Base-by-base conservation (phyloP, 2,329 filamentous ascomycete genomes). In the Pseudohalonectria lignicola region DNA sequence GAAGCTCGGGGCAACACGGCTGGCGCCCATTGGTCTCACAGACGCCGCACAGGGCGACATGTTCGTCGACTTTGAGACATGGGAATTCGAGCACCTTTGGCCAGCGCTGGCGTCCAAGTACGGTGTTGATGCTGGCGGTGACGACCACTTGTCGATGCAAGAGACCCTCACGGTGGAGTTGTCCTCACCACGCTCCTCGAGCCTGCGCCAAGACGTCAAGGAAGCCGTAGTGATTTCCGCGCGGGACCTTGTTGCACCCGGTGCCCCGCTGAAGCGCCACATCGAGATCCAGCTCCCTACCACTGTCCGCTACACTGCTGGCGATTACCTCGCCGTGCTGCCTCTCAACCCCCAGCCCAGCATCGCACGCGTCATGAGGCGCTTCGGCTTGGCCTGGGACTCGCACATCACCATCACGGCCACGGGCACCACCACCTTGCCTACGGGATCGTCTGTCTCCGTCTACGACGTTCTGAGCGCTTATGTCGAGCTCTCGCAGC, bases 261-360 rank as follows among this genome's bases (percentile, higher is more conserved):
- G 42, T 2, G 45, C 38, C 4, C 26, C 39, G 5, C 38, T 40
- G 28, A 86, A 86, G 62, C 71, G 73, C 18, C 69, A 80, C 44
- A 70, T 86, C 16, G 75, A 76, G 44, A 74, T 87, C 25, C 71
- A 75, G 42, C 65, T 90, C 1, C 83, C 84, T 0, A 16, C 15
- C 21, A 28, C 21, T 20, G 67, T 76, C 64, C 69, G 66, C 0
- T 90, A 88, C 57, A 68, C 71, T 29, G 72, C 79, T 2, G 85
- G 84, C 12, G 84, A 90, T 51, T 90, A 92, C 52, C 68, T 90
- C 1, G 79, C 81, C 0, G 65, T 87, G 3, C 62, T 87, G 1
- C 84, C 84, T 0, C 59, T 84, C 21, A 90, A 90, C 53, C 75
- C 76, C 2, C 66, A 66, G 33, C 59, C 68, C 21, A 75, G 64